These are phyloP conservation scores for Rheum nobile DNA, from an alignment of 148 eudicot species.

Conservation along the genomic window DNA sequence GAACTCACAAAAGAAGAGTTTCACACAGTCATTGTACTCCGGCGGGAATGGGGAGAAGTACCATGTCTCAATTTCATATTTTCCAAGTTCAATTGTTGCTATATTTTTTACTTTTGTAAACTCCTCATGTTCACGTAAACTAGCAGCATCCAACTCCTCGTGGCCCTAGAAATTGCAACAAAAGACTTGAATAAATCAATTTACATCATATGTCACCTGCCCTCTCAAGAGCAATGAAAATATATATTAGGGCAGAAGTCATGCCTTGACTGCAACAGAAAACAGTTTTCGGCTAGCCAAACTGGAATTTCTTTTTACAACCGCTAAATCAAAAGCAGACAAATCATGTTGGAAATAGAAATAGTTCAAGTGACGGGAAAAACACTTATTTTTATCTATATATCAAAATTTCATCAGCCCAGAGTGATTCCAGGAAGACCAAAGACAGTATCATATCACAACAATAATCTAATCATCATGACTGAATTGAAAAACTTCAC, in stretches of 20 bases:
- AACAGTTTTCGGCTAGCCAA: not conserved
- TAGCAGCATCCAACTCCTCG: constrained; percentile 97
- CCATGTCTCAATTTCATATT: constrained; percentile 99
- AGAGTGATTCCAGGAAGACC: not conserved
- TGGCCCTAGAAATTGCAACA: constrained; percentile 48
- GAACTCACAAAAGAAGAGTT: constrained; percentile 95
- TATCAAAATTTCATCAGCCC: not conserved
- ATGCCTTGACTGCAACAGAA: not conserved
- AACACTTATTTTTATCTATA: not conserved
- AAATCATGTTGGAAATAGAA: not conserved
- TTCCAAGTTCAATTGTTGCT: constrained; percentile 89
- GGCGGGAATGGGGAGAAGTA: constrained; percentile 99
- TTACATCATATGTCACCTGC: not conserved
- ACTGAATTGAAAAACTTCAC: not conserved
- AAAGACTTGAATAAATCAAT: not conserved
- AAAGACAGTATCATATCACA: not conserved
- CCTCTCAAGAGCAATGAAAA: not conserved
- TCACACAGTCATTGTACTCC: constrained; percentile 83
- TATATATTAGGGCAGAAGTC: not conserved
- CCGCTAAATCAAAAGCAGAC: not conserved
- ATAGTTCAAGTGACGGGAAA: not conserved
- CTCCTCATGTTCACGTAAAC: constrained; percentile 99
- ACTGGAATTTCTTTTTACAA: not conserved
- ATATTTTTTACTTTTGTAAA: constrained; percentile 96
- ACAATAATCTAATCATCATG: not conserved